Conservation (phyloP, 257 asterid genomes). For the Jaltomata sinuosa region DNA sequence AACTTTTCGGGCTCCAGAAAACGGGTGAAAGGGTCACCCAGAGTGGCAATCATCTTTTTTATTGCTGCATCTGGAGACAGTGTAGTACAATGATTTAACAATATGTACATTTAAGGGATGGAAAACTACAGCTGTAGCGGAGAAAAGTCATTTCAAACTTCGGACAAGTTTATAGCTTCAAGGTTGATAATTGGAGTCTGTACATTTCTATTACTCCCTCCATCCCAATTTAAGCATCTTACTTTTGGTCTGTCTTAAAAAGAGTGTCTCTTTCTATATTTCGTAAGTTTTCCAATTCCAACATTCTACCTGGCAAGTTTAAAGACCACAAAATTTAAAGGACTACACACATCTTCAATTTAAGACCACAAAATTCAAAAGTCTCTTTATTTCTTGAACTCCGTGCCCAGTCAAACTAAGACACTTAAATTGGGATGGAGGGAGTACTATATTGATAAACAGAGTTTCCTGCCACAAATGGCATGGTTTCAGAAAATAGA, state of each 20-base stretch:
- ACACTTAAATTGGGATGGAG: too few species aligned
- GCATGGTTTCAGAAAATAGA: background rate
- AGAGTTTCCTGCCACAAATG: background rate
- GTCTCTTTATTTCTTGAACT: too few species aligned
- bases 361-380: too few species aligned
- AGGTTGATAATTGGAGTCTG: background rate
- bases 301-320: too few species aligned
- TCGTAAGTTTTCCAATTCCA: too few species aligned
- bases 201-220: background rate
- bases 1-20: constrained; percentile 91
- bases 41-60: constrained; percentile 87
- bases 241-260: too few species aligned
- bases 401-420: too few species aligned
- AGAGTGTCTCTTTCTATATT: too few species aligned
- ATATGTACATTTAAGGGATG: background rate
- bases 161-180: background rate
- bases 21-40: constrained; percentile 95
- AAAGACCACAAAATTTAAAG: too few species aligned
- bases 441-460: background rate
- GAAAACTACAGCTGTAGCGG: background rate
- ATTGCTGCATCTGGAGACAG: constrained; percentile 67
- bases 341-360: too few species aligned
- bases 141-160: background rate
- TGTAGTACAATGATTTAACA: background rate
- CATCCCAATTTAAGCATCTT: too few species aligned